Conservation (phyloP, 208 protist species). For the Hexamita inflata region DNA sequence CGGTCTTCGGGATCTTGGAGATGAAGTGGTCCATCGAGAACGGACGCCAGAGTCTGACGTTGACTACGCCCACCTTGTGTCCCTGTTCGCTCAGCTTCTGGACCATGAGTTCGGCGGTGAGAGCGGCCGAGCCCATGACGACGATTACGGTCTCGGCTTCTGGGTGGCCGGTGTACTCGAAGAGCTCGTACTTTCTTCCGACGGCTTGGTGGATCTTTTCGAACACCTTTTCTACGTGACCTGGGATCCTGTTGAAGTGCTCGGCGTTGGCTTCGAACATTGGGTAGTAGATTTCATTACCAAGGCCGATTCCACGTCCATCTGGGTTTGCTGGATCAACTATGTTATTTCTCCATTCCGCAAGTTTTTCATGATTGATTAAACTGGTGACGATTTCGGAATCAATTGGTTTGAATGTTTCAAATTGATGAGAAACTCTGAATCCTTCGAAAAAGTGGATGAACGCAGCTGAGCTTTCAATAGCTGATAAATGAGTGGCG, state of each 20-base stretch:
- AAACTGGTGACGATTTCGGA: conserved; percentile 29
- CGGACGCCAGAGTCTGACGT: conserved; percentile 54
- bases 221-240: conserved; percentile 46
- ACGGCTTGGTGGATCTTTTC: conserved; percentile 42
- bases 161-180: conserved; percentile 51
- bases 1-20: conserved; percentile 44
- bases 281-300: conserved; percentile 53
- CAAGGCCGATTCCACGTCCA: conserved; percentile 42
- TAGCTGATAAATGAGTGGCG: conserved; percentile 50
- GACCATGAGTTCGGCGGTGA: conserved; percentile 41
- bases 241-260: conserved; percentile 45
- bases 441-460: conserved; percentile 56
- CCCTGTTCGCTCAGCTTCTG: conserved; percentile 41
- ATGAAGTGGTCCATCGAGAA: conserved; percentile 47
- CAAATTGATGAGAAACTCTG: conserved; percentile 47
- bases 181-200: conserved; percentile 51
- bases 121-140: conserved; percentile 43
- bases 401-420: conserved; percentile 40
- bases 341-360: conserved; percentile 31
- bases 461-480: conserved; percentile 49
- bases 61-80: conserved; percentile 55
- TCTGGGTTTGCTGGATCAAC: conserved; percentile 49
- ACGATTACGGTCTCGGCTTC: conserved; percentile 51
- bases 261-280: conserved; percentile 42
- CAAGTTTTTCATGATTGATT: conserved; percentile 26